Base-by-base conservation (phyloP, 495 filamentous ascomycete species). In the Aspergillus olivimuriae region DNA sequence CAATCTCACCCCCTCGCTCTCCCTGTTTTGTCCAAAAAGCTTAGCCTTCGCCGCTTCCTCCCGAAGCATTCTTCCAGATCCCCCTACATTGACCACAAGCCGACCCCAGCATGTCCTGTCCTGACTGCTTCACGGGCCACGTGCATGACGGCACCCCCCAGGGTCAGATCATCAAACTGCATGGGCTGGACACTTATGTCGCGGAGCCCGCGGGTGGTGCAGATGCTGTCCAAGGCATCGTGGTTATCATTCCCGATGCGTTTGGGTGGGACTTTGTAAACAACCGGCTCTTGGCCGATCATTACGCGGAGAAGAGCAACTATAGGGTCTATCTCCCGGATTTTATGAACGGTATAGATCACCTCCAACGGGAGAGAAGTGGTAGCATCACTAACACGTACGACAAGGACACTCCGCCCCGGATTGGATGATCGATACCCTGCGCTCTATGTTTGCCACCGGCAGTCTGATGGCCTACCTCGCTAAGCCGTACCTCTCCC, bases 271-370 rank as follows among this genome's bases (percentile, higher is more conserved):
- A 62, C 12, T 62, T 81, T 14, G 53, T 60, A 16, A 82, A 83
- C 50, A 69, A 63, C 24, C 60, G 77, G 4, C 51, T 77, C 0
- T 52, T 82, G 9, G 70, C 73, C 4, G 77, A 83, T 47, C 42
- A 53, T 19, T 78, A 74, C 47, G 74, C 78, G 3, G 55, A 66
- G 19, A 65, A 66, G 43, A 68, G 70, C 0, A 63, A 56, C 9
- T 73, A 63, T 48, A 56, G 53, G 3, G 76, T 82, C 21, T 78
- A 75, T 47, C 48, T 77, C 32, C 80, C 78, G 0, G 77, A 83
- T 43, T 78, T 83, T 49, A 76, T 81, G 74, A 56, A 68, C 41
- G 78, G 79, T 77, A 28, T n/a, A n/a, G n/a, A n/a, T n/a, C n/a
- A n/a, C n/a, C n/a, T n/a, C n/a, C n/a, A n/a, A 32, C 28, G 10